phyloP scores from a whole-genome alignment of 148 eudicot species.

The Heliamphora exappendiculata region DNA sequence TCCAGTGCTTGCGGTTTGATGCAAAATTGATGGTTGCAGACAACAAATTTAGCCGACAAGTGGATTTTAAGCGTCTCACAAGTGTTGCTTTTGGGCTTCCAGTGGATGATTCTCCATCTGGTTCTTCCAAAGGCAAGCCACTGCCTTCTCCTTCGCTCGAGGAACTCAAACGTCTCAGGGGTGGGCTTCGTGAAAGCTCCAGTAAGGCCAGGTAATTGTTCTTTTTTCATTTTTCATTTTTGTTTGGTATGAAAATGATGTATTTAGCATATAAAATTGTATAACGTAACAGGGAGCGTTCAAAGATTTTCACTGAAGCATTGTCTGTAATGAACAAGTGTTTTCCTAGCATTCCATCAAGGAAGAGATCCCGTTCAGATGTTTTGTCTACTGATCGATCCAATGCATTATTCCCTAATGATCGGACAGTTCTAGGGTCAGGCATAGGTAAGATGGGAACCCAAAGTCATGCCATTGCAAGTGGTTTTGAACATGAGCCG shows the following conservation, averaged over 20 bases:
- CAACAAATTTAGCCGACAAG: constrained; percentile 36
- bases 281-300: constrained; percentile 43
- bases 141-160: constrained; percentile 30
- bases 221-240: neutral
- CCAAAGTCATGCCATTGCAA: constrained; percentile 26
- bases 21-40: constrained; percentile 37
- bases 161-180: constrained; percentile 43
- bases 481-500: constrained; percentile 38
- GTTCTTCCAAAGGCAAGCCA: constrained; percentile 35
- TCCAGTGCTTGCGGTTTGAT: constrained; percentile 55
- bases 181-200: constrained; percentile 41
- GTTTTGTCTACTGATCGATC: constrained; percentile 36
- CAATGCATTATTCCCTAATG: constrained; percentile 23
- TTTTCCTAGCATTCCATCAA: constrained; percentile 52
- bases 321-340: constrained; percentile 43
- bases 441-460: constrained; percentile 39
- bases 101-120: constrained; percentile 41
- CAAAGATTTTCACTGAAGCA: constrained; percentile 40
- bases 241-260: constrained; percentile 4
- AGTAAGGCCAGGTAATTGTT: constrained; percentile 46
- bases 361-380: constrained; percentile 54
- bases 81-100: constrained; percentile 43
- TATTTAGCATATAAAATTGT: constrained; percentile 7
- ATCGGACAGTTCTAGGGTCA: constrained; percentile 38
- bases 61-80: constrained; percentile 38